Conservation (phyloP, 192 early-diverging fungal species). For the Obelidium mucronatum region DNA sequence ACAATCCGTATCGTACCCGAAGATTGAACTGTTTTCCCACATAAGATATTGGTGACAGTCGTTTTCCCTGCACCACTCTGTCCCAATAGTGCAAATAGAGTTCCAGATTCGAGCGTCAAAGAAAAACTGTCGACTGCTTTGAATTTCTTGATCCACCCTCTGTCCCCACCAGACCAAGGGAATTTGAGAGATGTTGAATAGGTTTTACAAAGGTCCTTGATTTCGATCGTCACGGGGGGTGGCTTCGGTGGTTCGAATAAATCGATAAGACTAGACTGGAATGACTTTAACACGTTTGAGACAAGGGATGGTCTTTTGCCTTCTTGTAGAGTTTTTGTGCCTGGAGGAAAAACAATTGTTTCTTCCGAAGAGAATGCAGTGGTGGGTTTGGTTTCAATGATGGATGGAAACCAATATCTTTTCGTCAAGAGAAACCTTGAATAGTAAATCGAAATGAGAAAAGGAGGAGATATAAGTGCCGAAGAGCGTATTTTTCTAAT, state of each 20-base stretch:
- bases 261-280: neutral
- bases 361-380: neutral
- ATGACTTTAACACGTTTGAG: neutral
- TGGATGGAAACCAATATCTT: constrained; percentile 56
- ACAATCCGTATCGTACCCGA: constrained; percentile 53
- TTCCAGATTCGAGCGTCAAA: constrained; percentile 37
- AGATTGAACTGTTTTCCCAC: constrained; percentile 48
- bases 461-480: constrained; percentile 38
- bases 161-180: too few species aligned
- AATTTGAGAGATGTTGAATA: constrained; percentile 35
- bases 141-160: too few species aligned
- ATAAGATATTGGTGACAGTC: constrained; percentile 73
- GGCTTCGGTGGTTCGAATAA: neutral
- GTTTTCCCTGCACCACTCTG: constrained; percentile 71
- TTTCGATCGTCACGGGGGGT: constrained; percentile 41
- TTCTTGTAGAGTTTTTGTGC: neutral
- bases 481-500: constrained; percentile 3
- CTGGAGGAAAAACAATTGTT: neutral
- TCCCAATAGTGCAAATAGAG: constrained; percentile 63
- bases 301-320: neutral
- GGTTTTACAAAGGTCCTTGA: constrained; percentile 65
- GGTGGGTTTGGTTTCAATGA: constrained; percentile 3
- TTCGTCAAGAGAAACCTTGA: constrained; percentile 51
- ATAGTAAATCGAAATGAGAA: too few species aligned
- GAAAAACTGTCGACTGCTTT: constrained; percentile 36